Base-by-base conservation (phyloP, 805 yeast genomes). In the Wickerhamiella dianesei region DNA sequence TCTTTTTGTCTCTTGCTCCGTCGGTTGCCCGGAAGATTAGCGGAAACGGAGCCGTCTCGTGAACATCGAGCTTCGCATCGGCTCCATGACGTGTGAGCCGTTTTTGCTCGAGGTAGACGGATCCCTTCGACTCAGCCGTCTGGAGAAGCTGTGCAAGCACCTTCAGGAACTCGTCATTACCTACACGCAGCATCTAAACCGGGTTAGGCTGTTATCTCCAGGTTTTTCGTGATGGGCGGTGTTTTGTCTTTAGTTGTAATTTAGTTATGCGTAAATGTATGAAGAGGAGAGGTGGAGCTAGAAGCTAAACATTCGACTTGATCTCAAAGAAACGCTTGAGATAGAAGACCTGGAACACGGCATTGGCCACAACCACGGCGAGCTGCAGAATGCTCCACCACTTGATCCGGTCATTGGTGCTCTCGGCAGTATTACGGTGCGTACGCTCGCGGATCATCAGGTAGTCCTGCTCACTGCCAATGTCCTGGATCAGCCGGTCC, bases 361-460 rank as follows among this genome's bases (percentile, higher is more conserved):
- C 84, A 70, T 87, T 92, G 51, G 74, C 75, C 16, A 81, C 82
- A 41, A 89, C 96, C 47, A 92, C 88, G 45, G 79, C 58, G 53
- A 92, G 71, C 70, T 89, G 98, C 73, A 88, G 82, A 29, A 85
- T 73, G 21, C 95, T 84, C 98, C 98, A 89, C 85, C 94, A 92
- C 67, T 89, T 89, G 54, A 89, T 97, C 59, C 98, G 79, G 47
- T 92, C 81, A 66, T 89, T 89, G 41, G 98, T 89, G 20, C 95
- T 83, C 68, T 89, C 98, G 4, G 98, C 97, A 8, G 98, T 89
- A 69, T 89, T 92, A 76, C 98, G 82, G 66, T 89, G 98, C 14
- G 94, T 83, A 70, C 96, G 82, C 68, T 89, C 98, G 68, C 98
- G 80, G 51, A 89, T 87, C 43, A 88, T 94, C 57, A 92, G 80